phyloP scores from a whole-genome alignment of 2,329 filamentous ascomycete genomes.

The Neophaeococcomyces aloes region DNA sequence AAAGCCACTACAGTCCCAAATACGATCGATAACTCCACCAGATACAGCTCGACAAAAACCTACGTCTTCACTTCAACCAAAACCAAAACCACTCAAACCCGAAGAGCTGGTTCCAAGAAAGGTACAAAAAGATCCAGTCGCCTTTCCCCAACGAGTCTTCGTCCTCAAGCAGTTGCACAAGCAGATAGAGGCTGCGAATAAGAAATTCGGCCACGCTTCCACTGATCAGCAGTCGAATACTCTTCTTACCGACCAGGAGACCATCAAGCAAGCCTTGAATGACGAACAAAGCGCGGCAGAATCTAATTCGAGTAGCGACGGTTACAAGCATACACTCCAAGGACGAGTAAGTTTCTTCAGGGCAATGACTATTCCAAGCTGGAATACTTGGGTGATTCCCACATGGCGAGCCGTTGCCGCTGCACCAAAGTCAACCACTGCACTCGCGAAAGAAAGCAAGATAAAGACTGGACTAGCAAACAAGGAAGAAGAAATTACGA shows the following conservation, averaged over 20 bases:
- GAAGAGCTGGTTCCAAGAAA: conserved; percentile 38
- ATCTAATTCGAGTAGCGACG: background rate
- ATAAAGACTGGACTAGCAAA: conserved; percentile 44
- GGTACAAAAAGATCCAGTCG: conserved; percentile 33
- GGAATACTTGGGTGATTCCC: conserved; percentile 58
- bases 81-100: conserved; percentile 24
- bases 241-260: conserved; percentile 33
- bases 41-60: background rate
- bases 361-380: conserved; percentile 53
- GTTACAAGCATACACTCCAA: conserved; percentile 1
- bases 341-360: conserved; percentile 44
- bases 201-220: conserved; percentile 26
- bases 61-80: conserved; percentile 1
- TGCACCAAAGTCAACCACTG: conserved; percentile 12
- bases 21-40: too few relatives aligned
- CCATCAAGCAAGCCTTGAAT: conserved; percentile 38
- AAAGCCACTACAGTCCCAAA: too few relatives aligned
- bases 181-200: conserved; percentile 33
- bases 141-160: conserved; percentile 31
- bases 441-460: background rate
- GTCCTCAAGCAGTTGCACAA: conserved; percentile 36
- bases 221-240: conserved; percentile 24
- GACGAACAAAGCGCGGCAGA: conserved; percentile 57
- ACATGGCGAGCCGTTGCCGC: background rate
- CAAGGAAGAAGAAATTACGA: conserved; percentile 53